phyloP scores from a whole-genome alignment of 768 basidiomycete species.

The Tylopilus balloui region DNA sequence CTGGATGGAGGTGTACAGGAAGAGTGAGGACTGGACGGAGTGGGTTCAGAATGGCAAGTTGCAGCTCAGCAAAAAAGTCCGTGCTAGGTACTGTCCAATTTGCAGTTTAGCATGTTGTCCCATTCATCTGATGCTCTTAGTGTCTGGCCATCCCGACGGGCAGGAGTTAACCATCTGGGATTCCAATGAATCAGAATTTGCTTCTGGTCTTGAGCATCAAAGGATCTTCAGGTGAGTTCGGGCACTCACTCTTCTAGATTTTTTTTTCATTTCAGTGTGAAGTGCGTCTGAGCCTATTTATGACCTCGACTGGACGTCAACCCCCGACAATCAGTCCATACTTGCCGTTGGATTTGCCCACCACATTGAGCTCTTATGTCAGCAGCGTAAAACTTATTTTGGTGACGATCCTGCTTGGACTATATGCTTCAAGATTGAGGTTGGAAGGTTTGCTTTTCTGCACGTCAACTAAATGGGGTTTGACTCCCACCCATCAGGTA shows the following conservation, averaged over 20 bases:
- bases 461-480: background rate
- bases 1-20: constrained; percentile 65
- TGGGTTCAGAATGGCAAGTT: constrained; percentile 66
- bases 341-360: constrained; percentile 83
- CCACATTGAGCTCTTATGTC: constrained; percentile 82
- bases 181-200: constrained; percentile 90
- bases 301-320: constrained; percentile 92
- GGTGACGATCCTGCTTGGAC: constrained; percentile 79
- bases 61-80: constrained; percentile 90
- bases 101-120: background rate
- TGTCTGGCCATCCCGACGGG: constrained; percentile 54
- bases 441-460: constrained; percentile 51
- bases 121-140: constrained; percentile 34
- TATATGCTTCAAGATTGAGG: constrained; percentile 63
- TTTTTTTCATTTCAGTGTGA: background rate
- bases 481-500: constrained; percentile 41
- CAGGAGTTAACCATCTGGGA: constrained; percentile 95
- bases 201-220: constrained; percentile 80
- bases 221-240: constrained; percentile 51
- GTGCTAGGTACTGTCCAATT: constrained; percentile 60
- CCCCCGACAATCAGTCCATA: constrained; percentile 84
- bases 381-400: constrained; percentile 90
- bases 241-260: background rate
- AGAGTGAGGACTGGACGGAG: constrained; percentile 66
- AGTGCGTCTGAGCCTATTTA: constrained; percentile 53